Base-by-base conservation (phyloP, 352 stramenopile species). In the Globisporangium paroecandrum region DNA sequence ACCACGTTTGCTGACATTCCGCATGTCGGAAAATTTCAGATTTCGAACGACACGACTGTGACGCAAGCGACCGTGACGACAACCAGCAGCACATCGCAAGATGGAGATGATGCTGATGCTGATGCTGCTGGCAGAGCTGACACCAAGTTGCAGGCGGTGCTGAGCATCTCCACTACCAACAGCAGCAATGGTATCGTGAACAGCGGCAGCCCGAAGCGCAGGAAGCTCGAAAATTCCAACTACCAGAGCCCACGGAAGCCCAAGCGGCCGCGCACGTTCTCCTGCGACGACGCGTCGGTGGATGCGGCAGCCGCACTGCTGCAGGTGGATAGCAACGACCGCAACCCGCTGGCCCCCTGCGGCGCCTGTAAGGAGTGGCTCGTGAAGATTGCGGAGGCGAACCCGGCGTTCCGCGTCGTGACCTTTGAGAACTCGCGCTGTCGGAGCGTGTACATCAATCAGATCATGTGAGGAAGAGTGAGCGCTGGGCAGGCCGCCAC, bases 361-460 rank as follows among this genome's bases (percentile, higher is more conserved):
- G 98, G 98, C 18, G 94, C 97, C 13, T 99, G 98, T 83, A 99
- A 98, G 72, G 97, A 99, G 75, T 99, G 98, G 98, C 85, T 99
- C 36, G 98, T 99, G 67, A 99, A 99, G 78, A 99, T 99, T 70
- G 96, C 96, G 5, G 96, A 99, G 79, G 92, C 92, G 15, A 99
- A 99, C 71, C 97, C 97, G 58, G 89, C 97, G 51, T 99, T 99
- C 72, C 93, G 93, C 63, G 94, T 99, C 51, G 75, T 99, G 18
- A 99, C 97, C 24, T 99, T 99, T 65, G 98, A 98, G 58, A 97
- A 98, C 79, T 80, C 85, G 34, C 79, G 90, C 46, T 99, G 95
- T 71, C 89, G 91, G 62, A 97, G 89, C 64, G 80, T 99, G 20
- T 98, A 98, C 75, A 80, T 94, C 60, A 90, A 84, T 56, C 88